Evolutionary conservation across 768 basidiomycete species (phyloP).

Genomic region (Termitomyces sp.): DNA sequence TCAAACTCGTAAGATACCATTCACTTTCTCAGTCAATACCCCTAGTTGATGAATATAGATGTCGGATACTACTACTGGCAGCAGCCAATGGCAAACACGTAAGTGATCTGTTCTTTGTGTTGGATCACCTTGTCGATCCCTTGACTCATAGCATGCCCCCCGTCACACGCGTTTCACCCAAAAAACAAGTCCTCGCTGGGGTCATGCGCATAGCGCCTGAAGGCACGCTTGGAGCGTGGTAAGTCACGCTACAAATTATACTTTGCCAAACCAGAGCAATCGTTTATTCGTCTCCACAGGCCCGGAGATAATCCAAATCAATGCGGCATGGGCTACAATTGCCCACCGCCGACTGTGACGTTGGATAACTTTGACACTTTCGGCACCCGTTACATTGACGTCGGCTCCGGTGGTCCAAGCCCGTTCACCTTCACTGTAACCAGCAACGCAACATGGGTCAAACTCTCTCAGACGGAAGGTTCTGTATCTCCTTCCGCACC

Average conservation of each 20-base stretch:
- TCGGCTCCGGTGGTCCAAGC: slow-evolving; percentile 54
- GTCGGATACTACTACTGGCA: slow-evolving; percentile 68
- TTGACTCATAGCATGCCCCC: slow-evolving; percentile 39
- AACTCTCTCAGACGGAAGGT: slow-evolving; percentile 40
- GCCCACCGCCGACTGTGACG: slow-evolving; percentile 44
- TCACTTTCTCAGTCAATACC: not conserved
- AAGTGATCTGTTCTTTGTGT: slow-evolving; percentile 9
- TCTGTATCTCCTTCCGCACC: slow-evolving; percentile 40
- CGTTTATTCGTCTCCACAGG: slow-evolving; percentile 25
- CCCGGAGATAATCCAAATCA: slow-evolving; percentile 64
- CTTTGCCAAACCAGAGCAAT: not conserved
- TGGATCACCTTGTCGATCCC: not conserved
- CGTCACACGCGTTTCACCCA: slow-evolving; percentile 43
- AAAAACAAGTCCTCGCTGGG: slow-evolving; percentile 53
- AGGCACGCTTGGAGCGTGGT: slow-evolving; percentile 58
- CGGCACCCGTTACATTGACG: slow-evolving; percentile 51
- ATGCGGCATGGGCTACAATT: slow-evolving; percentile 45
- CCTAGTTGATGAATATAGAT: slow-evolving; percentile 23
- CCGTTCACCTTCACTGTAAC: slow-evolving; percentile 52
- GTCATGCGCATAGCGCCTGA: slow-evolving; percentile 61
- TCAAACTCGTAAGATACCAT: slow-evolving; percentile 41
- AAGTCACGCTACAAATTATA: slow-evolving; percentile 2
- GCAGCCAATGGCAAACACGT: slow-evolving; percentile 63
- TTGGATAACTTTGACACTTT: slow-evolving; percentile 55
- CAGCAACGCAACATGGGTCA: slow-evolving; percentile 50